Conservation (phyloP, 2,329 filamentous ascomycete genomes). For the Xylaria sp. region DNA sequence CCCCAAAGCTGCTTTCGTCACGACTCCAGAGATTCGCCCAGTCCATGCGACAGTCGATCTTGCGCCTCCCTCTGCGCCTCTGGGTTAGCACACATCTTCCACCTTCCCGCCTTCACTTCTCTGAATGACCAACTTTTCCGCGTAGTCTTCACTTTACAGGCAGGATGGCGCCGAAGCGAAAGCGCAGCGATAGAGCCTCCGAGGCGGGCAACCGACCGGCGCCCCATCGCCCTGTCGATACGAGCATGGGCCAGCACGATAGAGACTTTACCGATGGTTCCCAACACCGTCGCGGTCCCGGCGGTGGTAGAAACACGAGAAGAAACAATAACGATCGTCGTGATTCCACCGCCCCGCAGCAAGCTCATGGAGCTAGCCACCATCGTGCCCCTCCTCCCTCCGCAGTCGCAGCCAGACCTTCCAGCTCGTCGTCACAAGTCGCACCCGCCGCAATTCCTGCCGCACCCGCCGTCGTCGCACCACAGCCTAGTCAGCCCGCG, state of each 20-base stretch:
- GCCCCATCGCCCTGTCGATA: slow-evolving; percentile 57
- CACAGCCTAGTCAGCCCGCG: slow-evolving; percentile 22
- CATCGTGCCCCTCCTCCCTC: slow-evolving; percentile 32
- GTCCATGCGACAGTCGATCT: slow-evolving; percentile 19
- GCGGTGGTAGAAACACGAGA: slow-evolving; percentile 43
- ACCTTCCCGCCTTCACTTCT: slow-evolving; percentile 9
- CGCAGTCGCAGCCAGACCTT: slow-evolving; percentile 33
- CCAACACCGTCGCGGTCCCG: slow-evolving; percentile 36
- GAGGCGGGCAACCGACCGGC: slow-evolving; percentile 50
- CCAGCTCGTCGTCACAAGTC: slow-evolving; percentile 37
- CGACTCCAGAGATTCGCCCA: slow-evolving; percentile 4
- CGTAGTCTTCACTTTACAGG: slow-evolving; percentile 16
- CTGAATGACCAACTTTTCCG: slow-evolving; percentile 25
- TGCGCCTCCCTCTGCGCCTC: slow-evolving; percentile 14
- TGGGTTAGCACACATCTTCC: slow-evolving; percentile 19
- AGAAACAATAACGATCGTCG: slow-evolving; percentile 43
- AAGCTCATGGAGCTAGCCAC: slow-evolving; percentile 25
- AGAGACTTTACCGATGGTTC: slow-evolving; percentile 42
- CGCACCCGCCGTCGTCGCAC: slow-evolving; percentile 23
- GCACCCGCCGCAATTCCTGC: slow-evolving; percentile 21
- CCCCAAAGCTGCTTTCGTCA: too few relatives aligned
- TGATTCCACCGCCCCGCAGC: slow-evolving; percentile 43
- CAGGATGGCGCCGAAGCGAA: slow-evolving; percentile 55
- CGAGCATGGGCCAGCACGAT: slow-evolving; percentile 53
- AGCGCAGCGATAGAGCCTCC: slow-evolving; percentile 49